A percentile compares a stretch with the other conserved stretches of the same genome.
Conservation (phyloP, 805 yeast species). For the Wickerhamiella musiphila region DNA sequence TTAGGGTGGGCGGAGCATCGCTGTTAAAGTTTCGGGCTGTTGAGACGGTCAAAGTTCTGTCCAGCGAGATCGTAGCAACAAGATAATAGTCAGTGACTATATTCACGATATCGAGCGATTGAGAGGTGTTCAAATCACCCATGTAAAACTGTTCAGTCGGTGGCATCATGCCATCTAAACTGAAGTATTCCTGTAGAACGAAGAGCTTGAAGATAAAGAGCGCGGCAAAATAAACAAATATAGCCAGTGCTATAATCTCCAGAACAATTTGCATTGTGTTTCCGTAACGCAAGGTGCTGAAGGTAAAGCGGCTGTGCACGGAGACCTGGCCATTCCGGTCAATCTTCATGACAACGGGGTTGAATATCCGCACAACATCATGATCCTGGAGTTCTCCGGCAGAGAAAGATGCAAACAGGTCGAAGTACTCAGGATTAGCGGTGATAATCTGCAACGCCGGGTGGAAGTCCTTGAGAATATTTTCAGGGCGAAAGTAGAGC, state of each 20-base stretch:
- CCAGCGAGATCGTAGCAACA: background rate
- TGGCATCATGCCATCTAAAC: background rate
- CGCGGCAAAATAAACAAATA: conserved; percentile 3
- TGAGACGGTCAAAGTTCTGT: background rate
- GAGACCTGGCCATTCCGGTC: conserved; percentile 3
- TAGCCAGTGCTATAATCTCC: conserved; percentile 3
- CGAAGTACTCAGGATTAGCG: conserved; percentile 4
- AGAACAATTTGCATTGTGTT: conserved; percentile 3
- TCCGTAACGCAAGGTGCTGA: conserved; percentile 5
- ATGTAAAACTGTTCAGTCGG: conserved; percentile 2
- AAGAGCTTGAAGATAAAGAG: conserved; percentile 2
- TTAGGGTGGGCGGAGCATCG: background rate
- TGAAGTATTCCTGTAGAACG: conserved; percentile 2
- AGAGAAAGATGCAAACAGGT: conserved; percentile 2
- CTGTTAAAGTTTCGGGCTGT: background rate
- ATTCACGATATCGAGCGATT: conserved; percentile 2
- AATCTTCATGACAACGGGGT: conserved; percentile 3
- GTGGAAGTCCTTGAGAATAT: conserved; percentile 3
- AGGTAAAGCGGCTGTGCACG: conserved; percentile 1
- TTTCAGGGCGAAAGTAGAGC: no score
- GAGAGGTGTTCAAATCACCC: conserved; percentile 1
- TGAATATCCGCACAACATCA: no score
- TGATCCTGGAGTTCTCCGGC: no score
- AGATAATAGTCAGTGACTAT: background rate
- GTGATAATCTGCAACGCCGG: conserved; percentile 2